Evolutionary conservation across 73 alveolate genomes (phyloP).

Genomic region (Tetrahymena malaccensis): DNA sequence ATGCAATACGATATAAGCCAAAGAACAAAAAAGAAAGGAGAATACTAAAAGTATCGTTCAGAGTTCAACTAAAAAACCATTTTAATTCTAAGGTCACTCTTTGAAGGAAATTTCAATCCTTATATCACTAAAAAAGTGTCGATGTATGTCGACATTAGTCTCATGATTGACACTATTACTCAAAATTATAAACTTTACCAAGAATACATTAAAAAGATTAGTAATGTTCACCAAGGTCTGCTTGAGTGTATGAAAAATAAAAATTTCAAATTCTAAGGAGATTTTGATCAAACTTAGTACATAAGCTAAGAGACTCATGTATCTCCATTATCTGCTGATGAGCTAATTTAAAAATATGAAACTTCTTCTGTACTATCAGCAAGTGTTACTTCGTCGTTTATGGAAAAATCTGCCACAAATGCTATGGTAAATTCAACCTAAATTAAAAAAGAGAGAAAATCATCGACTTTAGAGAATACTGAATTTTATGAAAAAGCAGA

Average conservation of each 20-base stretch:
- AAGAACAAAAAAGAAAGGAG: neutral
- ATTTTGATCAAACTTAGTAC: neutral
- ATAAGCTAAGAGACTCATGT: neutral
- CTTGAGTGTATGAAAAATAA: neutral
- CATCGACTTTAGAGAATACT: neutral
- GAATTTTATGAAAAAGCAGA: neutral
- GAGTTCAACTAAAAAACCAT: neutral
- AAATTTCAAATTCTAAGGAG: neutral
- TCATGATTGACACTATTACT: neutral
- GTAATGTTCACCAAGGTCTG: neutral
- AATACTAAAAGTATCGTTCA: neutral
- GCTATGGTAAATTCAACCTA: neutral
- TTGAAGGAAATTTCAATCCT: neutral
- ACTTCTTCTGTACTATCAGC: neutral
- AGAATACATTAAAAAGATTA: neutral
- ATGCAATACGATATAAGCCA: neutral
- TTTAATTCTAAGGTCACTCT: neutral
- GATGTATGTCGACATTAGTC: neutral
- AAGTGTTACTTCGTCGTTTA: neutral
- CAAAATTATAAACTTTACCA: neutral
- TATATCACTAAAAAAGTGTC: neutral
- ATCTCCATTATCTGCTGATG: neutral
- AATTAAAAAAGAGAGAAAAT: neutral
- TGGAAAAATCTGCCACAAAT: neutral
- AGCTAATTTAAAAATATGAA: neutral